Conservation (phyloP, 2,329 filamentous ascomycete genomes). For the Juglanconis juglandina region DNA sequence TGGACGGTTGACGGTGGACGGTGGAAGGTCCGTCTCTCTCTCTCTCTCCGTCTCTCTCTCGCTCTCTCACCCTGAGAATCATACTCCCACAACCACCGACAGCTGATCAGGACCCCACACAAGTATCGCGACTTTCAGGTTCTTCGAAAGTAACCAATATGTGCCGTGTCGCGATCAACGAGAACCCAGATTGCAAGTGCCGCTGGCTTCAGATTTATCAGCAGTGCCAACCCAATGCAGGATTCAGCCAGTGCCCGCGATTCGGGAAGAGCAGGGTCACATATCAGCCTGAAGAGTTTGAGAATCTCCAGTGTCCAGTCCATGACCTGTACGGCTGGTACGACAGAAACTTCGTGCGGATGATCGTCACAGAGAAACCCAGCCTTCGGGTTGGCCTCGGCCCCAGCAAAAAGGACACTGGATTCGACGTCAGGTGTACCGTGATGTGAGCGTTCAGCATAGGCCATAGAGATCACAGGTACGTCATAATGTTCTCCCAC, state of each 20-base stretch:
- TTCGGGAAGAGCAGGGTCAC: slow-evolving; percentile 40
- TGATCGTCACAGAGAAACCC: slow-evolving; percentile 41
- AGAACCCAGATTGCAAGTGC: slow-evolving; percentile 48
- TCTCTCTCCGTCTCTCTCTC: too few relatives aligned
- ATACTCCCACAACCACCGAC: too few relatives aligned
- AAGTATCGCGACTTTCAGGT: too few relatives aligned
- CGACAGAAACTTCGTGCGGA: slow-evolving; percentile 43
- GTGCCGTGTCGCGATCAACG: slow-evolving; percentile 48
- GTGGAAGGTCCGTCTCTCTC: too few relatives aligned
- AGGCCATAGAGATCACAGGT: not conserved
- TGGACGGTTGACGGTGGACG: too few relatives aligned
- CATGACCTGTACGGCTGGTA: slow-evolving; percentile 40
- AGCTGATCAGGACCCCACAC: too few relatives aligned
- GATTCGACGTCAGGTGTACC: slow-evolving; percentile 34
- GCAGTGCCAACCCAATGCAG: slow-evolving; percentile 47
- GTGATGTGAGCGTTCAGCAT: slow-evolving; percentile 33
- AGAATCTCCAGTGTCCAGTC: slow-evolving; percentile 37
- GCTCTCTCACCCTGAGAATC: too few relatives aligned
- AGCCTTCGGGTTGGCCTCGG: slow-evolving; percentile 48
- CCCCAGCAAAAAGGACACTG: slow-evolving; percentile 34
- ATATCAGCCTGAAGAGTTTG: slow-evolving; percentile 30
- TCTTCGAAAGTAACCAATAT: slow-evolving; percentile 22
- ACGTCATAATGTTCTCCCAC: not conserved
- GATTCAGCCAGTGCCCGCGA: slow-evolving; percentile 46
- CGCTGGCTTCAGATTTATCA: slow-evolving; percentile 47